Evolutionary conservation across 1,284 basidiomycete genomes (phyloP).

Genomic region (Fomitopsis betulina): DNA sequence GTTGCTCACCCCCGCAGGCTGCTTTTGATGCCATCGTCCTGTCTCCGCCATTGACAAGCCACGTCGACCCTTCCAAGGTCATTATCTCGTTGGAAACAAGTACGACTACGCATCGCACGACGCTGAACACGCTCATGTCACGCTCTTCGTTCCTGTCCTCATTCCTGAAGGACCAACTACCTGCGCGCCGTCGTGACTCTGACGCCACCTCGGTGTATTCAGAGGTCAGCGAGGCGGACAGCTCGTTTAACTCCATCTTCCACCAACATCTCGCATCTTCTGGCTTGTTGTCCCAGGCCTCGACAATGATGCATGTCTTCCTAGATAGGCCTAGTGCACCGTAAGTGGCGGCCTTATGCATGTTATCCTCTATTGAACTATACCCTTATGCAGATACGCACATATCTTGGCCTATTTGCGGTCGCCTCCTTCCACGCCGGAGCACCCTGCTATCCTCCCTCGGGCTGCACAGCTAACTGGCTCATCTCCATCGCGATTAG

Average conservation of each 20-base stretch:
- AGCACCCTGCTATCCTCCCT: conserved; percentile 51
- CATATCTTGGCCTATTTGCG: conserved; percentile 71
- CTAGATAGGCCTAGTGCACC: conserved; percentile 74
- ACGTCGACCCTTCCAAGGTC: conserved; percentile 51
- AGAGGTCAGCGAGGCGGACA: conserved; percentile 25
- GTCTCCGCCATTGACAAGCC: conserved; percentile 45
- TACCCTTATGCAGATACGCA: conserved; percentile 43
- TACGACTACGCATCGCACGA: conserved; percentile 58
- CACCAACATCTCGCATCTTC: conserved; percentile 56
- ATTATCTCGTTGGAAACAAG: conserved; percentile 70
- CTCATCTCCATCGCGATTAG: conserved; percentile 45
- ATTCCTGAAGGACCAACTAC: conserved; percentile 50
- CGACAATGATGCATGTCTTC: conserved; percentile 62
- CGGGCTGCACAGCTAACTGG: conserved; percentile 50
- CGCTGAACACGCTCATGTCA: conserved; percentile 58
- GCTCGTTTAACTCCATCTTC: conserved; percentile 44
- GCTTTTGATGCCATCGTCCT: conserved; percentile 64
- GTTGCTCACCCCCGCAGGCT: conserved; percentile 36
- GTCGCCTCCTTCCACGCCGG: conserved; percentile 39
- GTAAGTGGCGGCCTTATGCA: conserved; percentile 41
- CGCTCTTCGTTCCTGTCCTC: conserved; percentile 59
- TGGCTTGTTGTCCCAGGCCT: conserved; percentile 44
- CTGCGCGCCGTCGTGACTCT: conserved; percentile 29
- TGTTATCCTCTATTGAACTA: neutral
- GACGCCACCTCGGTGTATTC: conserved; percentile 42